Base-by-base conservation (phyloP, 331 rosid species). In the Spiraea crenata region DNA sequence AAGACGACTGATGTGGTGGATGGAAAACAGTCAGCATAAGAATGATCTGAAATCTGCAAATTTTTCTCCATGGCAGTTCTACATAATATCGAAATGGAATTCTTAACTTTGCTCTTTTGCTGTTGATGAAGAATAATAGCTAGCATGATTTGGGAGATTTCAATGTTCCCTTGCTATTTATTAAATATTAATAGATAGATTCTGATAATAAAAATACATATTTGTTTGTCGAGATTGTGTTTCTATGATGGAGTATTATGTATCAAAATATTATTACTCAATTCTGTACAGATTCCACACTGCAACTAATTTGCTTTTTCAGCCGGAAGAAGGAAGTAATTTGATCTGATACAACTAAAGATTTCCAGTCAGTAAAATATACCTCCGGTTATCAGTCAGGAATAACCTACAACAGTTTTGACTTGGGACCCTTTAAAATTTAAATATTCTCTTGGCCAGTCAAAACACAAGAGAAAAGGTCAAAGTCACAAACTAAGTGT, bases 1-100 rank as follows among this genome's bases (percentile, higher is more conserved):
- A 69, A 45, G 86, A 82, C 10, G 83, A 85, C 49, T 38, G 76
- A 64, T 67, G 38, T 14, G 87, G 83, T 54, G 85, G 83, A 74
- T 82, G 82, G 82, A 82, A 82, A 25, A 52, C 54, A 79, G 42
- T 79, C 89, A 12, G 5, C 69, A 49, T 63, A 37, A 40, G 3
- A 13, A 2, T 64, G 42, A 74, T 31, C 31, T 45, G 52, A 64
- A 45, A 45, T 19, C 14, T 59, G 5, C 5, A 2, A 58, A 7
- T 20, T 44, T 19, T 63, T 15, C 39, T 42, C 35, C 34, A 34
- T 20, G 38, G 51, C 5, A 13, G 3, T 16, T 31, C 45, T 9
- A 12, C 50, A 55, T 31, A 9, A 25, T 56, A 51, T 71, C 61
- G 51, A 55, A 67, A 40, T 57, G 47, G 70, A 51, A 44, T 40